Conservation (phyloP, 1,284 basidiomycete species). For the Hypsizygus ulmarius region DNA sequence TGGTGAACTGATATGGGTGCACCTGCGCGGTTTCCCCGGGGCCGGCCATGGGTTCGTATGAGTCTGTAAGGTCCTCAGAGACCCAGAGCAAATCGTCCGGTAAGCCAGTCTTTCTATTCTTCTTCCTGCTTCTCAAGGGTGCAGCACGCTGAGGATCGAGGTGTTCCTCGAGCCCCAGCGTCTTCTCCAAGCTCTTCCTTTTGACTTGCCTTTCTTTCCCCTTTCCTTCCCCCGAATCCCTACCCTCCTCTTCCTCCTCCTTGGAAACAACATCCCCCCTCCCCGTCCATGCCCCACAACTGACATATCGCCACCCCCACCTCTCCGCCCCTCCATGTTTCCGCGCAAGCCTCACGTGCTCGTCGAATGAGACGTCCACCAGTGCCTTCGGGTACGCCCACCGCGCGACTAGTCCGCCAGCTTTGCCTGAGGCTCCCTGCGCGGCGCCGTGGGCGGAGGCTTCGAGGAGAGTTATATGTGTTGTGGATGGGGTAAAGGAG, state of each 20-base stretch:
- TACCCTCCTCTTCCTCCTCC: conserved; percentile 10
- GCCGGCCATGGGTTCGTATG: conserved; percentile 61
- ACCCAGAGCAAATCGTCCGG: conserved; percentile 67
- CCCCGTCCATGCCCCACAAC: conserved; percentile 68
- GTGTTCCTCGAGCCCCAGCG: conserved; percentile 41
- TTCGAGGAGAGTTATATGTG: conserved; percentile 72
- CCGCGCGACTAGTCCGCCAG: conserved; percentile 87
- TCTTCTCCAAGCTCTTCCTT: conserved; percentile 55
- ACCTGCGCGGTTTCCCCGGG: conserved; percentile 73
- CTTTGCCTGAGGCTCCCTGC: conserved; percentile 85
- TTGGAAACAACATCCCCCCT: conserved; percentile 36
- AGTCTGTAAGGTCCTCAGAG: conserved; percentile 53
- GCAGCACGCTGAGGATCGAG: conserved; percentile 18
- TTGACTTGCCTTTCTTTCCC: conserved; percentile 26
- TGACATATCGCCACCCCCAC: conserved; percentile 81
- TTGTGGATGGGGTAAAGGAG: conserved; percentile 37
- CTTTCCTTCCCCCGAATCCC: conserved; percentile 27
- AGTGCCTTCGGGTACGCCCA: conserved; percentile 80
- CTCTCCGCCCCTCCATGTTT: conserved; percentile 68
- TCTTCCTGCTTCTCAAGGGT: conserved; percentile 19
- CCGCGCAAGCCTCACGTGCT: conserved; percentile 78
- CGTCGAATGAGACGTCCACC: conserved; percentile 71
- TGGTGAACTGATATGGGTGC: conserved; percentile 79
- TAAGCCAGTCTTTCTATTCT: conserved; percentile 36
- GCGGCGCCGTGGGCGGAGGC: conserved; percentile 65